These are phyloP conservation scores for Lodderomyces metapsilosis DNA, from an alignment of 1,139 yeast species.

Conservation along the genomic window DNA sequence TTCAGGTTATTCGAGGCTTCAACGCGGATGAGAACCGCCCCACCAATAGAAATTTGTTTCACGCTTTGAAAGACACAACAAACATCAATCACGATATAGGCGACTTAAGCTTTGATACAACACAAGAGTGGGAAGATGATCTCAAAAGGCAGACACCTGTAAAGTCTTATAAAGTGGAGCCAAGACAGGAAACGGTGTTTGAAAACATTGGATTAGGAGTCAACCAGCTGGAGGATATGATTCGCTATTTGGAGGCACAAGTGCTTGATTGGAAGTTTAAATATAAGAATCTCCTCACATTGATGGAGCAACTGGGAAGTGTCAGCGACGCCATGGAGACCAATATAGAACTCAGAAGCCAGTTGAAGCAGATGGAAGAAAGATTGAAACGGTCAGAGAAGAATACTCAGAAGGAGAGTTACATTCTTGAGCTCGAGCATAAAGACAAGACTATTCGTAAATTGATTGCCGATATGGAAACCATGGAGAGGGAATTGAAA, in stretches of 20 bases:
- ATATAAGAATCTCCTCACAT: conserved; percentile 12
- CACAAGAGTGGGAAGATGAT: conserved; percentile 10
- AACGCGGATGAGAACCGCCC: conserved; percentile 6
- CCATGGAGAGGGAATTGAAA: not conserved
- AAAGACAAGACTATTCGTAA: conserved; percentile 5
- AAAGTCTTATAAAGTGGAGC: not conserved
- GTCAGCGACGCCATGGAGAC: conserved; percentile 10
- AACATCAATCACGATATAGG: conserved; percentile 4
- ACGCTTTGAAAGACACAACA: conserved; percentile 12
- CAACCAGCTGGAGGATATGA: conserved; percentile 13
- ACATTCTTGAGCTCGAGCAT: conserved; percentile 3
- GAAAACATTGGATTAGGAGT: conserved; percentile 12
- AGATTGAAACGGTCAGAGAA: not conserved
- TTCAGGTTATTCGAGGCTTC: conserved; percentile 14
- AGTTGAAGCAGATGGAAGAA: conserved; percentile 6
- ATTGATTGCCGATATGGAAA: conserved; percentile 5
- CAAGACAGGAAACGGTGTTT: not conserved
- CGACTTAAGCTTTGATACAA: conserved; percentile 11
- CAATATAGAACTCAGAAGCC: conserved; percentile 2
- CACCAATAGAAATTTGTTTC: conserved; percentile 10
- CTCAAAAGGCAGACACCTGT: not conserved
- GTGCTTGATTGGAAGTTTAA: conserved; percentile 13
- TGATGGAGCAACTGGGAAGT: conserved; percentile 9
- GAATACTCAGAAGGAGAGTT: not conserved
- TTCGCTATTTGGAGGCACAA: conserved; percentile 11